Evolutionary conservation across 2,329 filamentous ascomycete genomes (phyloP).

Genomic region (Neopestalotiopsis sp.): DNA sequence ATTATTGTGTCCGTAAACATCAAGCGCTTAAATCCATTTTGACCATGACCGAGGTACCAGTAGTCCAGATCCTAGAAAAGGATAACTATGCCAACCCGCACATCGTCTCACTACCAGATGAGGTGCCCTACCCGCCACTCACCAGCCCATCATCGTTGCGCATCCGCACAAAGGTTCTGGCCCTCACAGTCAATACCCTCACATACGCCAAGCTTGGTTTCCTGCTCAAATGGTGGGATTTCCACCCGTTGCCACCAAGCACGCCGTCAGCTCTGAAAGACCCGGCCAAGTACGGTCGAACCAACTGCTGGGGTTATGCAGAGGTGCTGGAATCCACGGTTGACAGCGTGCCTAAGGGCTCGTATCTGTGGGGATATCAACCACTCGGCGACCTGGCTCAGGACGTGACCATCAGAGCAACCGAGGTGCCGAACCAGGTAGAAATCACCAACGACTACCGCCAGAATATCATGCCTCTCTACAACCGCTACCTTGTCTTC

Average conservation of each 20-base stretch:
- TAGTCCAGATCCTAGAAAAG: slow-evolving; percentile 38
- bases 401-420: slow-evolving; percentile 41
- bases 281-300: slow-evolving; percentile 46
- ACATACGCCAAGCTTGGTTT: slow-evolving; percentile 38
- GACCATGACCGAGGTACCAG: slow-evolving; percentile 34
- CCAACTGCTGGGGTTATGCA: slow-evolving; percentile 55
- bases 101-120: slow-evolving; percentile 31
- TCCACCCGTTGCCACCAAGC: slow-evolving; percentile 46
- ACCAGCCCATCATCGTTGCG: slow-evolving; percentile 35
- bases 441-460: slow-evolving; percentile 44
- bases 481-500: slow-evolving; percentile 47
- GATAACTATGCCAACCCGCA: slow-evolving; percentile 35
- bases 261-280: slow-evolving; percentile 43
- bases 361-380: slow-evolving; percentile 48
- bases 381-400: slow-evolving; percentile 45
- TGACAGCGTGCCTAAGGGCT: slow-evolving; percentile 37
- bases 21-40: too few species aligned
- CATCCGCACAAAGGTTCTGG: slow-evolving; percentile 34
- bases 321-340: slow-evolving; percentile 47
- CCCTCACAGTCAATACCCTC: slow-evolving; percentile 42
- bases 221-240: slow-evolving; percentile 44
- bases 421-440: slow-evolving; percentile 37
- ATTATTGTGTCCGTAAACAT: too few species aligned
- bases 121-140: slow-evolving; percentile 31
- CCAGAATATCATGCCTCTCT: slow-evolving; percentile 44